Base-by-base conservation (phyloP, 2,329 filamentous ascomycete genomes). In the Cercospora zeae-maydis region DNA sequence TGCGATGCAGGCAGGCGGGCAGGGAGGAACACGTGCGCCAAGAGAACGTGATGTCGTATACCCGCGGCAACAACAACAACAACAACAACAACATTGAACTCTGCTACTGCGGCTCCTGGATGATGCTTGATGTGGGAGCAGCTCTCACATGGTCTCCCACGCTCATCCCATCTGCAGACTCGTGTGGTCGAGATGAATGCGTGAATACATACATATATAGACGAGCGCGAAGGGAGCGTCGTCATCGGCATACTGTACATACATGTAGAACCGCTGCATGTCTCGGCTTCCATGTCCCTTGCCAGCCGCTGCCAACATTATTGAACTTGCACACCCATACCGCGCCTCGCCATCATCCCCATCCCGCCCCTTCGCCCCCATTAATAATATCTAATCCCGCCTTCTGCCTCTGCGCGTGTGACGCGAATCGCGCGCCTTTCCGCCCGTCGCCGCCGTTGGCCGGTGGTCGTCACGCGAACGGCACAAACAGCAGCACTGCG, bases 401-500 rank as follows among this genome's bases (percentile, higher is more conserved):
- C 14, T 30, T 24, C 10, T 21, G 33, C 11, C 9, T 10, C 7
- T 4, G 1, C 47, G 13, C 24, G 5, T 2, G 47, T 52, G 47
- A 31, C 30, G 39, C 19, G 39, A 16, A 45, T 45, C 19, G 33
- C 27, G 19, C 31, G 21, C 36, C 19, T 31, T 7, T n/a, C 11
- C 51, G 27, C 19, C 27, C 52, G 13, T 13, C 14, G 19, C 30
- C 51, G 19, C 16, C 51, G 30, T 57, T 45, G 24, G 27, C 54
- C 19, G 33, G 14, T 24, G 19, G 10, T 39, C n/a, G 54, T 45
- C 37, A 27, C 36, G 30, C 51, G 19, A 10, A 31, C 24, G 33
- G 24, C 30, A 16, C 21, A 24, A 55, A 34, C 33, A 36, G 33
- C 52, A 45, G 34, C 19, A 42, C 59, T 62, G 59, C 59, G 59